Evolutionary conservation across 2,329 filamentous ascomycete species (phyloP).

Genomic region (Ophiostoma tasmaniense): DNA sequence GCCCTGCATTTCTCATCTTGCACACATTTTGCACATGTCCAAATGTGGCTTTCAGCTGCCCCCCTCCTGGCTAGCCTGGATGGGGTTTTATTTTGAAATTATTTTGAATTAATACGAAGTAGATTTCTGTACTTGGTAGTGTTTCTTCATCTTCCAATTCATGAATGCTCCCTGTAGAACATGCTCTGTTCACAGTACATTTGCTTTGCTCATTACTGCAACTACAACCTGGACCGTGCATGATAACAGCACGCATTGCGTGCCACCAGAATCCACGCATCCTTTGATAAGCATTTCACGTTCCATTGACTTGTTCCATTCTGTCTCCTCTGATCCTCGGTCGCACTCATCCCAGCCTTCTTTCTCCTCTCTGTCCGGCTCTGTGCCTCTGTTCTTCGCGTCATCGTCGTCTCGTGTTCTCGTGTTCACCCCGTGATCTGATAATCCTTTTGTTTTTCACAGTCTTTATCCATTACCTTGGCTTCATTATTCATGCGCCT

Average conservation of each 20-base stretch:
- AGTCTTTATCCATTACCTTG: not conserved
- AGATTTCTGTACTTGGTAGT: no score
- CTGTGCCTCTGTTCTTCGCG: not conserved
- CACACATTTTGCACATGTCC: not conserved
- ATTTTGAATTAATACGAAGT: no score
- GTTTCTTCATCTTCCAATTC: not conserved
- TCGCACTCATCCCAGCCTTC: not conserved
- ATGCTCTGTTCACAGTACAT: not conserved
- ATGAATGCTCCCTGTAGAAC: not conserved
- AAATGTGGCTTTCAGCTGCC: not conserved
- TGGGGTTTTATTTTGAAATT: not conserved
- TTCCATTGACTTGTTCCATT: no score
- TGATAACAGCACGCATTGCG: not conserved
- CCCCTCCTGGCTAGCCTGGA: not conserved
- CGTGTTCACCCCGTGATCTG: not conserved
- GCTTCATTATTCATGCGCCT: not conserved
- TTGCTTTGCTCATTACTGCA: no score
- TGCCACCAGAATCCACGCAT: not conserved
- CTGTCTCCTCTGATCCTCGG: not conserved
- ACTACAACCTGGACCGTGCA: not conserved
- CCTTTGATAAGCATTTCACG: not conserved
- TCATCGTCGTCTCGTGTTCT: constrained; percentile 4
- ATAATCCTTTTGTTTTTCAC: not conserved
- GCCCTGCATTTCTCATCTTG: not conserved
- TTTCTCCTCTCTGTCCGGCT: not conserved